A percentile compares a stretch with the other conserved stretches of the same genome.
phyloP scores from a whole-genome alignment of 78 protist species.

The Tieghemostelium lacteum region DNA sequence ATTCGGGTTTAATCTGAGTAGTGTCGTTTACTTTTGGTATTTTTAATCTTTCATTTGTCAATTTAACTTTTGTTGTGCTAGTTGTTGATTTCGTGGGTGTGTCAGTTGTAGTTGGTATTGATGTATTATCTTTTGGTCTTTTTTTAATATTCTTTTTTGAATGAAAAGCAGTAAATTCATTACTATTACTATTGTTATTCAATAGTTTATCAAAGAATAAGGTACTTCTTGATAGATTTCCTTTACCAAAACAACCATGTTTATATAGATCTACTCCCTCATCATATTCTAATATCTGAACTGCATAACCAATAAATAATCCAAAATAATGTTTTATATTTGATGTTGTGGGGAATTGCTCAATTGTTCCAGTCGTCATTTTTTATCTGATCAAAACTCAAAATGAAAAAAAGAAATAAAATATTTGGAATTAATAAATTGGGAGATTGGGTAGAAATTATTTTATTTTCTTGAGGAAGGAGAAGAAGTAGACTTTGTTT shows the following conservation, averaged over 20 bases:
- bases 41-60: not conserved
- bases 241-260: constrained; percentile 68
- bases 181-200: not conserved
- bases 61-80: not conserved
- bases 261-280: constrained; percentile 45
- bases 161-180: constrained; percentile 26
- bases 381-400: too few species aligned
- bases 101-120: not conserved
- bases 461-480: too few species aligned
- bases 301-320: constrained; percentile 39
- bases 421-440: too few species aligned
- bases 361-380: too few species aligned
- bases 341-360: not conserved
- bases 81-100: too few species aligned
- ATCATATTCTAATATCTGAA: constrained; percentile 21
- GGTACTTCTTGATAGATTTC: constrained; percentile 33
- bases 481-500: not conserved
- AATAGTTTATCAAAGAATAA: not conserved
- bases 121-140: not conserved
- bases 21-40: too few species aligned
- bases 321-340: constrained; percentile 39
- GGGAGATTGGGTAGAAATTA: too few species aligned
- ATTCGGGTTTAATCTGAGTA: not conserved
- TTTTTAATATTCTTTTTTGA: constrained; percentile 2
- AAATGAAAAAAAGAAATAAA: too few species aligned